Evolutionary conservation across 2,329 filamentous ascomycete species (phyloP).

Genomic region (Colletotrichum eremochloae): DNA sequence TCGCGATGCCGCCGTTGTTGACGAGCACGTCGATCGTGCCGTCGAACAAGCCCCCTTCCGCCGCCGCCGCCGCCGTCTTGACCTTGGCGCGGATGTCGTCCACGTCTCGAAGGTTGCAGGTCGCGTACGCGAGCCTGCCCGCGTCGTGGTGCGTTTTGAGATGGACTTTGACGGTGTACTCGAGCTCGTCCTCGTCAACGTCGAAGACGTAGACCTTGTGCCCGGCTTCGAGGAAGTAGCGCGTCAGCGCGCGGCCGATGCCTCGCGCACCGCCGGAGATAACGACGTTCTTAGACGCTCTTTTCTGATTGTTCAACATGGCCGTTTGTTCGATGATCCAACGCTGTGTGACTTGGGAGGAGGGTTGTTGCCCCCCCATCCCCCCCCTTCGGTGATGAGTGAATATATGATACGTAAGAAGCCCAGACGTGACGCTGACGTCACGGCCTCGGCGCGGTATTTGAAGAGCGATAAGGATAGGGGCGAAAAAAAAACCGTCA

Average conservation of each 20-base stretch:
- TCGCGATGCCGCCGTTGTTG: slow-evolving; percentile 55
- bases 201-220: slow-evolving; percentile 61
- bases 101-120: slow-evolving; percentile 58
- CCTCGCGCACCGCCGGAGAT: slow-evolving; percentile 56
- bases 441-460: background rate
- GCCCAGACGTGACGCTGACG: slow-evolving; percentile 1
- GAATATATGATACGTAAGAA: background rate
- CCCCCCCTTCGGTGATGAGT: background rate
- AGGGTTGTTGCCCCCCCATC: too few relatives aligned
- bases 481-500: slow-evolving; percentile 3
- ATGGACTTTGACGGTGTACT: slow-evolving; percentile 51
- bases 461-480: slow-evolving; percentile 4
- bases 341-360: too few relatives aligned
- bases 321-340: background rate
- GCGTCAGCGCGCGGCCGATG: slow-evolving; percentile 60
- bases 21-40: slow-evolving; percentile 55
- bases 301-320: background rate
- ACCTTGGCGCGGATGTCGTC: slow-evolving; percentile 53
- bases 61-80: slow-evolving; percentile 51
- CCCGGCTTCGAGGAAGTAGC: slow-evolving; percentile 56
- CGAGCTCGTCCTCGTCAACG: slow-evolving; percentile 55
- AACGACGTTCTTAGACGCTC: background rate
- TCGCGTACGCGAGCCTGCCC: slow-evolving; percentile 49
- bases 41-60: slow-evolving; percentile 49
- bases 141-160: slow-evolving; percentile 47